These are phyloP conservation scores for Fomes fomentarius DNA, from an alignment of 1,284 basidiomycete species.

Conservation along the genomic window DNA sequence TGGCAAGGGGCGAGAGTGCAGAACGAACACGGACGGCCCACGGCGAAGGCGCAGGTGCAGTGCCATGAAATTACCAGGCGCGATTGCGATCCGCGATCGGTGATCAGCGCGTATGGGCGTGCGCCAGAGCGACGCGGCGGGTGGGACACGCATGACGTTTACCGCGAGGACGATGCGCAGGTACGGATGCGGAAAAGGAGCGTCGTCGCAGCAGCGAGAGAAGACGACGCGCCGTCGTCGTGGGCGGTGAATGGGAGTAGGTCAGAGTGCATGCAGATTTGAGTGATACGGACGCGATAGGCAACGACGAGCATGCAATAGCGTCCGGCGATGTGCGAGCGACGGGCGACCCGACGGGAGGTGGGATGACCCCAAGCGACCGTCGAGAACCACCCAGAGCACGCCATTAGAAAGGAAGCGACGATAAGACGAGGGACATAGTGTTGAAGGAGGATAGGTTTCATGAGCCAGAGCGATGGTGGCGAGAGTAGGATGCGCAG, in stretches of 20 bases:
- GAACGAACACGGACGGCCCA: conserved; percentile 7
- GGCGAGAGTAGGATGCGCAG: conserved; percentile 17
- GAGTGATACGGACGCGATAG: conserved; percentile 23
- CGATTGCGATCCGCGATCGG: conserved; percentile 24
- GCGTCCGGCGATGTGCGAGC: conserved; percentile 20
- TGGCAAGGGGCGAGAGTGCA: conserved; percentile 13
- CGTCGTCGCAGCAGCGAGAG: conserved; percentile 7
- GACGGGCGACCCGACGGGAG: conserved; percentile 11
- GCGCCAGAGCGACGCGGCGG: background rate
- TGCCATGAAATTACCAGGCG: background rate
- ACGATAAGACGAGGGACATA: conserved; percentile 17
- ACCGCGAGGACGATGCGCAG: conserved; percentile 10
- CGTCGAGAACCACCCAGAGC: conserved; percentile 16
- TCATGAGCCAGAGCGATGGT: conserved; percentile 5
- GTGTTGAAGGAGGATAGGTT: conserved; percentile 1
- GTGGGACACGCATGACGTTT: conserved; percentile 14
- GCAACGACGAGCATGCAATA: conserved; percentile 25
- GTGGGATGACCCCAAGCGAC: conserved; percentile 13
- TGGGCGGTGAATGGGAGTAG: conserved; percentile 2
- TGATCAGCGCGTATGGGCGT: conserved; percentile 21
- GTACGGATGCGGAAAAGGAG: conserved; percentile 1
- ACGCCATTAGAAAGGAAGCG: conserved; percentile 18
- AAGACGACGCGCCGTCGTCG: conserved; percentile 14
- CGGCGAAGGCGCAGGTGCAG: background rate
- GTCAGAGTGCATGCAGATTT: conserved; percentile 4